These are phyloP conservation scores for Umbelopsis sp. DNA, from an alignment of 192 early-diverging fungal species.

Conservation along the genomic window DNA sequence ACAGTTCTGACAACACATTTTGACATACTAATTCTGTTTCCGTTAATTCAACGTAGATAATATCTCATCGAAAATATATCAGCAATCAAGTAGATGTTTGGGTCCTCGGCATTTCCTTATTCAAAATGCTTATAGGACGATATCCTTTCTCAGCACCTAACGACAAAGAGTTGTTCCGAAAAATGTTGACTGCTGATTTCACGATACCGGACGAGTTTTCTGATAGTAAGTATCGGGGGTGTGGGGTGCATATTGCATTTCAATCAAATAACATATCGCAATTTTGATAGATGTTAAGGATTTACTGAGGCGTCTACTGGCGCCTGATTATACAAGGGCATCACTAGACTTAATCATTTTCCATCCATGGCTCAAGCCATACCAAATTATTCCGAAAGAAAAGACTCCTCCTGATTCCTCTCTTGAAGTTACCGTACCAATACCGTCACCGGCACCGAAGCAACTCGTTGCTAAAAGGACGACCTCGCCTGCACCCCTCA, in stretches of 20 bases:
- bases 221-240: constrained; percentile 20
- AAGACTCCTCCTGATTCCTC: not conserved
- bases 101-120: constrained; percentile 88
- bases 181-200: constrained; percentile 35
- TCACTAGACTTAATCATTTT: constrained; percentile 37
- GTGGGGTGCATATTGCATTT: not conserved
- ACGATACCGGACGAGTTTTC: constrained; percentile 24
- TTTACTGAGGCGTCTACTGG: constrained; percentile 34
- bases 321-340: constrained; percentile 35
- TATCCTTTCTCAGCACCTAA: constrained; percentile 48
- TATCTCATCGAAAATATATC: constrained; percentile 9
- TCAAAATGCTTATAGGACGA: constrained; percentile 64
- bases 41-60: not conserved
- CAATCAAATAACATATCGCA: not conserved
- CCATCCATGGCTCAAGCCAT: constrained; percentile 41
- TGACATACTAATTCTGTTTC: not conserved
- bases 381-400: constrained; percentile 11
- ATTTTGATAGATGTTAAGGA: constrained; percentile 35
- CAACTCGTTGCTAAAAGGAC: constrained; percentile 23
- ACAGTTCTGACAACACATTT: too few species aligned
- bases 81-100: constrained; percentile 67
- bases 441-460: not conserved
- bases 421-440: not conserved
- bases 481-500: too few species aligned
- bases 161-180: constrained; percentile 32